phyloP scores from a whole-genome alignment of 2,329 filamentous ascomycete genomes.

The Aureobasidium leucospermi region DNA sequence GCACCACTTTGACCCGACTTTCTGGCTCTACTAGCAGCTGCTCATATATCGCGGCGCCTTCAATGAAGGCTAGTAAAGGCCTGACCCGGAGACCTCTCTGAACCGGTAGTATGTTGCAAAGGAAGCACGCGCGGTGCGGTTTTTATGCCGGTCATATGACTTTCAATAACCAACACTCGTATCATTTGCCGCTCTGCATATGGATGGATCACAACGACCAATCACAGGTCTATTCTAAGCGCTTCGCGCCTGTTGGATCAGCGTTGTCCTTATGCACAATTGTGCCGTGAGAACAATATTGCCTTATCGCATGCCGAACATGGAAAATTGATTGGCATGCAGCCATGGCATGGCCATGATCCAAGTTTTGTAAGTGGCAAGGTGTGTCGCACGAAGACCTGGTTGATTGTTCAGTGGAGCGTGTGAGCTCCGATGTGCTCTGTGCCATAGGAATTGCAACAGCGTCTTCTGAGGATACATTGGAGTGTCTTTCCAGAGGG shows the following conservation, averaged over 20 bases:
- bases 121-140: no score
- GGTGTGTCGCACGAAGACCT: neutral
- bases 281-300: neutral
- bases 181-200: neutral
- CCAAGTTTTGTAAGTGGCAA: neutral
- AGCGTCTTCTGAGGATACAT: no score
- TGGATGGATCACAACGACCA: neutral
- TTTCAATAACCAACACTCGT: neutral
- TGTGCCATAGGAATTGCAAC: neutral
- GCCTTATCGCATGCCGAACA: no score
- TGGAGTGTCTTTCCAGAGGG: no score
- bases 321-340: neutral
- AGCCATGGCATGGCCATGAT: neutral
- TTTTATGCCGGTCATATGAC: neutral
- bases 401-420: neutral
- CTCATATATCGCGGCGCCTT: no score
- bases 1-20: no score
- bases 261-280: neutral
- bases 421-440: neutral
- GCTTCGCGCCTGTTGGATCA: neutral
- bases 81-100: no score
- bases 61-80: no score
- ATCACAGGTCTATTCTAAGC: neutral
- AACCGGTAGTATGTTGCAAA: no score
- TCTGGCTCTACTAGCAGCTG: no score